These are phyloP conservation scores for Hymenotorrendiella dingleyae DNA, from an alignment of 2,329 filamentous ascomycete species.

Conservation along the genomic window DNA sequence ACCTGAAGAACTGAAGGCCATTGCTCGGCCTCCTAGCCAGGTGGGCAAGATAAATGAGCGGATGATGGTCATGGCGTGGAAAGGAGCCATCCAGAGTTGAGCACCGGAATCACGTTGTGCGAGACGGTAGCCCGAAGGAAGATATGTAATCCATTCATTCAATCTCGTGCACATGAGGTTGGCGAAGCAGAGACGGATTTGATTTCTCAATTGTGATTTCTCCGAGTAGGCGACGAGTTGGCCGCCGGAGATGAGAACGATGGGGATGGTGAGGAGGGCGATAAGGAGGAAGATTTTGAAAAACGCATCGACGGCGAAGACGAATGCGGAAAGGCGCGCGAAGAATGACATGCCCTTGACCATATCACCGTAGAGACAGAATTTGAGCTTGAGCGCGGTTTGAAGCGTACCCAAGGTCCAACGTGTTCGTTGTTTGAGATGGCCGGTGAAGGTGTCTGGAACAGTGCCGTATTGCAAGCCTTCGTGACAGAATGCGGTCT, in stretches of 20 bases:
- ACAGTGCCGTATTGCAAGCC: constrained; percentile 55
- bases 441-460: constrained; percentile 48
- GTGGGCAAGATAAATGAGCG: constrained; percentile 51
- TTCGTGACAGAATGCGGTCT: constrained; percentile 54
- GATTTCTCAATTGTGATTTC: constrained; percentile 49
- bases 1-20: constrained; percentile 56
- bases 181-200: constrained; percentile 50
- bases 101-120: constrained; percentile 50
- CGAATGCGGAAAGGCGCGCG: constrained; percentile 53
- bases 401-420: constrained; percentile 54
- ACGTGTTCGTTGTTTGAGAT: constrained; percentile 51
- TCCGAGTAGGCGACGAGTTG: constrained; percentile 51
- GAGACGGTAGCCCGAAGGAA: constrained; percentile 53
- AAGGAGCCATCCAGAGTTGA: constrained; percentile 59
- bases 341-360: constrained; percentile 48
- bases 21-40: constrained; percentile 53
- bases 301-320: constrained; percentile 49
- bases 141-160: constrained; percentile 51
- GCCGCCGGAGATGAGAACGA: constrained; percentile 52
- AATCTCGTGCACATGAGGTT: constrained; percentile 45
- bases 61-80: constrained; percentile 51
- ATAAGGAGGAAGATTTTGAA: constrained; percentile 50
- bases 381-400: constrained; percentile 54
- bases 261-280: constrained; percentile 52
- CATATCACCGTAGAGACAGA: constrained; percentile 49